Base-by-base conservation (phyloP, 495 filamentous ascomycete genomes). In the Jackrogersella multiformis region DNA sequence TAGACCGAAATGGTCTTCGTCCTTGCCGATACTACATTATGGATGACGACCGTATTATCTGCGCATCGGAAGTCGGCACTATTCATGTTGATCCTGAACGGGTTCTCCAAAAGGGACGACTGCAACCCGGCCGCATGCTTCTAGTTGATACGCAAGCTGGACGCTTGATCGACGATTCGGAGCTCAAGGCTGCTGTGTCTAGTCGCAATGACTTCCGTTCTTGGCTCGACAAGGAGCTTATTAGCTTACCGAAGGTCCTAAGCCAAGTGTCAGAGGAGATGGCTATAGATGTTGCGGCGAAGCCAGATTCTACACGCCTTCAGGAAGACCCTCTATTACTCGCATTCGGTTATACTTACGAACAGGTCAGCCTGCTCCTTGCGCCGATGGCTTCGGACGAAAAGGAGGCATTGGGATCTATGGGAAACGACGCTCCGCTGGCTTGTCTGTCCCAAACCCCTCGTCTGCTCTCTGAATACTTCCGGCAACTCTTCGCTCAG, bases 21-120 rank as follows among this genome's bases (percentile, higher is more conserved):
- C 95, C 95, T 61, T 99, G 95, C 85, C 89, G 95, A 79, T 99
- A 94, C 87, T 99, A 99, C 73, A 90, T 99, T 24, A 94, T 94
- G 77, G 94, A 97, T 64, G 95, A 99, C 76, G 95, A 99, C 78
- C 91, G 96, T 56, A 98, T 99, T 74, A 92, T 99, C 71, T 99
- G 95, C 78, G 95, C 94, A 20, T 99, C 95, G 15, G 95, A 99
- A 76, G 95, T 99, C 58, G 95, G 95, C 72, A 94, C 95, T 35
- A 97, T 99, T 55, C 85, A 85, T 9, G 90, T 99, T 62, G 94
- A 97, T 39, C 92, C 94, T 8, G 93, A 98, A 79, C 85, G 87
- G 38, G 87, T 99, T 46, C 81, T 98, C 32, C 93, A 97, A 76
- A 99, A 99, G 83, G 95, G 95, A 32, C 90, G 95, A 66, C 79